Evolutionary conservation across 768 basidiomycete species (phyloP).

Genomic region (Saitozyma podzolica): DNA sequence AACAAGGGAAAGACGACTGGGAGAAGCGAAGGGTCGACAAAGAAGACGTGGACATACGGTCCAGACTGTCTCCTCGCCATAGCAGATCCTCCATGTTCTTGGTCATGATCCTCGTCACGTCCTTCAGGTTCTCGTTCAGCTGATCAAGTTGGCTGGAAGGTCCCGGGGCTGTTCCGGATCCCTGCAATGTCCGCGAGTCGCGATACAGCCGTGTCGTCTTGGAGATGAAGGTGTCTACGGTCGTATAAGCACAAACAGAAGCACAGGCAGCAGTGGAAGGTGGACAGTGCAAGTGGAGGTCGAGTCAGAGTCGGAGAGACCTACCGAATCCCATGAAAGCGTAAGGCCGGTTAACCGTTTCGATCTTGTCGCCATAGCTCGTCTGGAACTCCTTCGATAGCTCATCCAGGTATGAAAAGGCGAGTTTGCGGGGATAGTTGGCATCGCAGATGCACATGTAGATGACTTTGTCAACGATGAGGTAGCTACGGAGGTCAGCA

Average conservation of each 20-base stretch:
- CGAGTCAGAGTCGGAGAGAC: slow-evolving; percentile 45
- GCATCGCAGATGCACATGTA: slow-evolving; percentile 95
- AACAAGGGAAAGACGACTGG: slow-evolving; percentile 47
- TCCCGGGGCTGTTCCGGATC: slow-evolving; percentile 45
- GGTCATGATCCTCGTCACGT: slow-evolving; percentile 99
- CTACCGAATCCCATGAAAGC: slow-evolving; percentile 96
- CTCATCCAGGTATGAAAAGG: slow-evolving; percentile 96
- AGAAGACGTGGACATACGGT: slow-evolving; percentile 59
- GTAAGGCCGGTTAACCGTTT: slow-evolving; percentile 90
- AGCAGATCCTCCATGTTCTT: slow-evolving; percentile 99
- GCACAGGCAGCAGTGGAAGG: neutral
- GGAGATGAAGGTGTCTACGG: slow-evolving; percentile 95
- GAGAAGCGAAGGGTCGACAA: too few species aligned
- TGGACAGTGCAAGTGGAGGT: neutral
- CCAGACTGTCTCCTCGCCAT: slow-evolving; percentile 96
- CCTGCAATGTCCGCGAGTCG: slow-evolving; percentile 72
- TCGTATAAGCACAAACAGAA: slow-evolving; percentile 3
- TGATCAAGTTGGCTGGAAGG: slow-evolving; percentile 69
- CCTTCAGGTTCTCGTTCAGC: slow-evolving; percentile 93
- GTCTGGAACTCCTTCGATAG: slow-evolving; percentile 91
- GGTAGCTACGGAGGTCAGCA: slow-evolving; percentile 65
- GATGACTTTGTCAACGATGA: slow-evolving; percentile 89
- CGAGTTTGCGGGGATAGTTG: slow-evolving; percentile 93
- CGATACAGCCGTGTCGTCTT: slow-evolving; percentile 94
- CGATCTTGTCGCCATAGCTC: slow-evolving; percentile 90